These are phyloP conservation scores for Vitis hybrid DNA, from an alignment of 177 flowering plant genomes.

Conservation along the genomic window DNA sequence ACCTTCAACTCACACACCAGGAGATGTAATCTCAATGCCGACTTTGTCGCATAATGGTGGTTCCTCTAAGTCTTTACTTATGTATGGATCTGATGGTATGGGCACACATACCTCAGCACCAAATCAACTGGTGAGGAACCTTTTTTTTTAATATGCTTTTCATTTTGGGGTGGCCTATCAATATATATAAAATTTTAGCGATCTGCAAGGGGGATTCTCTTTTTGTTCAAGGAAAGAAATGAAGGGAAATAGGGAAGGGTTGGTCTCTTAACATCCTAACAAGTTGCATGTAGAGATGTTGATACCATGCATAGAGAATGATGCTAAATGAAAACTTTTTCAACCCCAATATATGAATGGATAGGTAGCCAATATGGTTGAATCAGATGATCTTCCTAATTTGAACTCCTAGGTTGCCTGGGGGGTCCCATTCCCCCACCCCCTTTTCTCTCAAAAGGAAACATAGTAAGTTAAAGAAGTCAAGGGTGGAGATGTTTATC, in stretches of 20 bases:
- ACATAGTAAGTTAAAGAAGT: background rate
- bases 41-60: slow-evolving; percentile 26
- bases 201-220: background rate
- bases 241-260: too few species aligned
- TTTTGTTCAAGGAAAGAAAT: background rate
- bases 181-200: background rate
- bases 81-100: slow-evolving; percentile 39
- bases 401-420: too few species aligned
- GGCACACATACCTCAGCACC: slow-evolving; percentile 33
- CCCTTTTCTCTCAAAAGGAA: background rate
- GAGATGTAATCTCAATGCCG: slow-evolving; percentile 36
- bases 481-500: too few species aligned
- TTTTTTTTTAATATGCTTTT: too few species aligned
- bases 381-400: too few species aligned
- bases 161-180: background rate
- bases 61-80: slow-evolving; percentile 33
- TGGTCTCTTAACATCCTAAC: too few species aligned
- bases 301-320: too few species aligned
- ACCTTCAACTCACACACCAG: slow-evolving; percentile 46
- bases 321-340: too few species aligned
- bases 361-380: too few species aligned
- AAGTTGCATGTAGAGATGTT: too few species aligned
- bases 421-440: background rate
- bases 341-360: too few species aligned
- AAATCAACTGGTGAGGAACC: slow-evolving; percentile 33